Evolutionary conservation across 371 early-diverging fungal genomes (phyloP).

Genomic region (Mucor sp.): DNA sequence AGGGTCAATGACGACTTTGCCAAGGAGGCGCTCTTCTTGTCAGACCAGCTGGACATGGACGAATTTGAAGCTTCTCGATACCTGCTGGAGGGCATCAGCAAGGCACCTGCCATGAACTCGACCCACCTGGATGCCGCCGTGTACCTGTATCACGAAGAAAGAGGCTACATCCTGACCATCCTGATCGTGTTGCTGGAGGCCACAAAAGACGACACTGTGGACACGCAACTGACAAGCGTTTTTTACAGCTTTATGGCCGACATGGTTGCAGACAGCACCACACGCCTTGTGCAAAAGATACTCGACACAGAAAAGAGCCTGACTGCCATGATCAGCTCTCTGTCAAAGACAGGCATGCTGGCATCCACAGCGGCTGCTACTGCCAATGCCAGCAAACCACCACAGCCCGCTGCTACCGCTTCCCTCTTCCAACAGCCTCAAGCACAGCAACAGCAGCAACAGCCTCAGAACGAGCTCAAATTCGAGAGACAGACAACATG

Average conservation of each 20-base stretch:
- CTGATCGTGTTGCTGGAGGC: slow-evolving; percentile 65
- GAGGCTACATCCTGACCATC: slow-evolving; percentile 63
- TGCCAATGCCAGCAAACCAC: not conserved
- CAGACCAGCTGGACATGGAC: slow-evolving; percentile 76
- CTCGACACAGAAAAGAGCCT: not conserved
- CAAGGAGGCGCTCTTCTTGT: slow-evolving; percentile 59
- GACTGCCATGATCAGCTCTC: slow-evolving; percentile 17
- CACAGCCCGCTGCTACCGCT: not conserved
- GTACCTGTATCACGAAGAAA: slow-evolving; percentile 68
- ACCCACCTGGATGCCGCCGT: slow-evolving; percentile 71
- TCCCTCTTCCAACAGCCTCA: slow-evolving; percentile 6
- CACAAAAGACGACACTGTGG: slow-evolving; percentile 47
- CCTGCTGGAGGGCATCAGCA: slow-evolving; percentile 54
- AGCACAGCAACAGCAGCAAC: slow-evolving; percentile 15
- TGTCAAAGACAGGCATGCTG: slow-evolving; percentile 11
- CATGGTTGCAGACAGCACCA: slow-evolving; percentile 12
- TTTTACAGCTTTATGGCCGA: slow-evolving; percentile 38
- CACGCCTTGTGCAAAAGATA: not conserved
- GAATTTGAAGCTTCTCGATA: slow-evolving; percentile 73
- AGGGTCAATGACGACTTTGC: slow-evolving; percentile 70
- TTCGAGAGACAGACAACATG: not conserved
- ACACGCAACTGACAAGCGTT: slow-evolving; percentile 45
- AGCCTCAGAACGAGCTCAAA: not conserved
- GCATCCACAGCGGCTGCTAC: not conserved
- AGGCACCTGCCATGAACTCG: slow-evolving; percentile 49